Conservation (phyloP, 148 eudicot genomes). For the Diospyros lotus region DNA sequence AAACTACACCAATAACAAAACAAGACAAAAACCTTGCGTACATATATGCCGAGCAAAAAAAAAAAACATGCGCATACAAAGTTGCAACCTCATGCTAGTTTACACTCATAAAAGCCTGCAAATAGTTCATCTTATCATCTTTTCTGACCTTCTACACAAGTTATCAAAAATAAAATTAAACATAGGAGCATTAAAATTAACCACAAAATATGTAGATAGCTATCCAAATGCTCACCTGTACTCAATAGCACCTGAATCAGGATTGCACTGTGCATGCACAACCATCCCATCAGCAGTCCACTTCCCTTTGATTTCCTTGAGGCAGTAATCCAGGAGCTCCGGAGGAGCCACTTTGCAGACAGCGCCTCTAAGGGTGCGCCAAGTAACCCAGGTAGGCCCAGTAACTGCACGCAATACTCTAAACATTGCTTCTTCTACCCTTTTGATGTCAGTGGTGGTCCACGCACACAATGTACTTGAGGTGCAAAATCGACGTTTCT, state of each 20-base stretch:
- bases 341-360: slow-evolving; percentile 72
- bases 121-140: too few relatives aligned
- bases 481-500: slow-evolving; percentile 40
- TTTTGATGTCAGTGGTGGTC: slow-evolving; percentile 49
- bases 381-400: slow-evolving; percentile 70
- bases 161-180: not conserved
- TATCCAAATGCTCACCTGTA: slow-evolving; percentile 43
- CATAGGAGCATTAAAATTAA: not conserved
- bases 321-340: slow-evolving; percentile 80
- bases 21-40: too few relatives aligned
- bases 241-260: slow-evolving; percentile 70
- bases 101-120: too few relatives aligned
- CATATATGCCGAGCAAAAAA: too few relatives aligned
- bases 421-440: slow-evolving; percentile 70
- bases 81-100: too few relatives aligned
- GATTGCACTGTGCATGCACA: slow-evolving; percentile 51
- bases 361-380: slow-evolving; percentile 83
- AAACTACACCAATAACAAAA: too few relatives aligned
- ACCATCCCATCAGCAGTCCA: slow-evolving; percentile 56
- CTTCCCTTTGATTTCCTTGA: slow-evolving; percentile 72
- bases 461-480: slow-evolving; percentile 60
- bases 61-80: too few relatives aligned
- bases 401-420: slow-evolving; percentile 71
- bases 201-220: slow-evolving; percentile 1
- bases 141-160: too few relatives aligned